A percentile compares a stretch with the other conserved stretches of the same genome.
phyloP scores from a whole-genome alignment of 2,329 filamentous ascomycete species.

The Botrytis pseudocinerea region DNA sequence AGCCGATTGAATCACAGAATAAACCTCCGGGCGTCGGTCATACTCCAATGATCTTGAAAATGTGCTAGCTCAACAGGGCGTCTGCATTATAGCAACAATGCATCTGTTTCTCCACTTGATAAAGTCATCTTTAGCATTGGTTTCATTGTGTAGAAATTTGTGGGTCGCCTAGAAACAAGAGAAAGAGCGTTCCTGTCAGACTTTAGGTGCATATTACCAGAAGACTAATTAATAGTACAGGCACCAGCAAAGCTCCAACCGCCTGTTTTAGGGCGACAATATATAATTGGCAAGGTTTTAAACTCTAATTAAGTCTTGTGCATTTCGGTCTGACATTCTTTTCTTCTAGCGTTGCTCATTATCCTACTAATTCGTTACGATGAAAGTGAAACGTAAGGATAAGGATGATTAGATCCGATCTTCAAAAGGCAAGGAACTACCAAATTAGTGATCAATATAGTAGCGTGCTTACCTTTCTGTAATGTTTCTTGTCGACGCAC shows the following conservation, averaged over 20 bases:
- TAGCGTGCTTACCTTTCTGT: not conserved
- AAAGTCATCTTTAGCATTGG: not conserved
- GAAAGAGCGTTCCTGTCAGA: not conserved
- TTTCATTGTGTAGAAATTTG: not conserved
- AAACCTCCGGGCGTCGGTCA: not conserved
- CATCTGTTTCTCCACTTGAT: not conserved
- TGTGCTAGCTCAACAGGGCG: not conserved
- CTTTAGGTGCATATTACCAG: not conserved
- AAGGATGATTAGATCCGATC: not conserved
- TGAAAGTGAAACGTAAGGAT: not conserved
- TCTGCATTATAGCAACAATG: not conserved
- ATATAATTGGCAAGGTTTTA: not conserved
- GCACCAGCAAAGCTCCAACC: not conserved
- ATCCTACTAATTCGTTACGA: not conserved
- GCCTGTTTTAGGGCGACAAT: not conserved
- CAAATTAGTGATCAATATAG: not conserved
- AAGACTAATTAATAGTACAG: not conserved
- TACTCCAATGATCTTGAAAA: not conserved
- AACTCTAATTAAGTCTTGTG: not conserved
- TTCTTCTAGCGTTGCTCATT: not conserved
- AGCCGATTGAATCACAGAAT: not conserved
- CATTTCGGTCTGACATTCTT: not conserved
- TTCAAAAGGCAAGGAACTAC: not conserved
- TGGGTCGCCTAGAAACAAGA: not conserved
- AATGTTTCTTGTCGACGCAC: not conserved